Evolutionary conservation across 306 rosid genomes (phyloP).

Genomic region (Medicago arabica): DNA sequence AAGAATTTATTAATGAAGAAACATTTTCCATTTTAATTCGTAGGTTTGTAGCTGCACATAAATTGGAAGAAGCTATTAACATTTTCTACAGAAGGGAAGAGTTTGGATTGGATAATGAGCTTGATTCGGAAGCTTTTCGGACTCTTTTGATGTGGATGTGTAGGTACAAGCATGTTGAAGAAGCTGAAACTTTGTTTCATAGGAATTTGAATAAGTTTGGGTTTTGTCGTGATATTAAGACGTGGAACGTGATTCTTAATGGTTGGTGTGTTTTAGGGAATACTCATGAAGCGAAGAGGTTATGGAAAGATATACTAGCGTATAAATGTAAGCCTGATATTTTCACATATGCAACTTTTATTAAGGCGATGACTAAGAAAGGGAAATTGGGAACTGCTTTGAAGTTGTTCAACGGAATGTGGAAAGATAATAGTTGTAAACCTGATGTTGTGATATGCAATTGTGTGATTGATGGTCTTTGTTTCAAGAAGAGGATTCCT

Average conservation of each 20-base stretch:
- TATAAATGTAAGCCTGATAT: constrained; percentile 70
- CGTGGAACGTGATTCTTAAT: constrained; percentile 71
- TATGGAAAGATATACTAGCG: constrained; percentile 71
- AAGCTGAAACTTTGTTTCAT: constrained; percentile 72
- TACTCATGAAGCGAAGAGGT: constrained; percentile 69
- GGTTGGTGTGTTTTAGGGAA: constrained; percentile 91
- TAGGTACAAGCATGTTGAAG: constrained; percentile 75
- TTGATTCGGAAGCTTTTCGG: constrained; percentile 56
- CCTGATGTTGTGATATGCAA: constrained; percentile 75
- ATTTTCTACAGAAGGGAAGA: constrained; percentile 56
- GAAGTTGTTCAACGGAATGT: constrained; percentile 70
- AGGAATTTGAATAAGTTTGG: constrained; percentile 43
- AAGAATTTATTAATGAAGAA: constrained; percentile 52
- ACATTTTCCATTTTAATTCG: constrained; percentile 56
- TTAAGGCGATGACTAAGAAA: constrained; percentile 75
- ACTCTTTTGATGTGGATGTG: constrained; percentile 75
- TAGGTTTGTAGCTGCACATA: constrained; percentile 69
- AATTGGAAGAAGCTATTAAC: constrained; percentile 63
- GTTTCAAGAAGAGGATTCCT: constrained; percentile 91
- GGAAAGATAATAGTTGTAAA: constrained; percentile 55
- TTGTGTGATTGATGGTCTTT: constrained; percentile 75
- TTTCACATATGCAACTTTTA: constrained; percentile 63
- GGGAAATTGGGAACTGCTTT: constrained; percentile 74
- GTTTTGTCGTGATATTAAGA: constrained; percentile 60
- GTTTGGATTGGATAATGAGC: constrained; percentile 55